Base-by-base conservation (phyloP, 2,329 filamentous ascomycete species). In the Colletotrichum chlorophyti region DNA sequence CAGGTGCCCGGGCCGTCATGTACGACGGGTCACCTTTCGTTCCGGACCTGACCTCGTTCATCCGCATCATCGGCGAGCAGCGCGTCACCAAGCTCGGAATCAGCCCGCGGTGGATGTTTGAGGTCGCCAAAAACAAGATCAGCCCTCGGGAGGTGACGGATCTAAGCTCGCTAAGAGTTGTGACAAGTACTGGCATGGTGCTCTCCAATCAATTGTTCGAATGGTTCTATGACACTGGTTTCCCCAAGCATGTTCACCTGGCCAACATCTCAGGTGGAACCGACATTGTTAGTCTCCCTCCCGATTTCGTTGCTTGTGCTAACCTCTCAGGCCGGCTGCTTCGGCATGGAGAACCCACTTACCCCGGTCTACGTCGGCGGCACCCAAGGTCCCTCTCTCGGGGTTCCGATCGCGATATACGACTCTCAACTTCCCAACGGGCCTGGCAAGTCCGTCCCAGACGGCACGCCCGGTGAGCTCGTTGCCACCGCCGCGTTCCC, bases 21-120 rank as follows among this genome's bases (percentile, higher is more conserved):
- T 96, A 96, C 69, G 91, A 96, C 68, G 92, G 91, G 4, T 91
- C 87, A 8, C 91, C 91, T 0, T 92, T 96, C 71, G 74, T 86
- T 41, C 91, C 91, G 0, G 85, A 91, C 61, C 75, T 85, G 2
- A 80, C 76, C 15, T 80, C 83, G 4, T 85, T 92, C 64, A 74
- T 93, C 26, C 81, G 82, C 58, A 76, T 92, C 11, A 74, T 88
- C 12, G 83, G 79, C 14, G 78, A 87, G 61, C 84, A 90, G 67
- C 77, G 77, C 49, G 89, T 90, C 2, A 93, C 91, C 1, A 84
- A 88, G 65, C 76, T 95, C 7, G 91, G 92, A 1, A 88, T 87
- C 6, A 91, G 89, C 51, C 91, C 91, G 0, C 81, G 90, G 5
- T 96, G 90, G 81, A 78, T 96, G 66, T 83, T 88, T 47, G 91